These are phyloP conservation scores for Plasmodium sp. DNA, from an alignment of 169 alveolate species.

Conservation along the genomic window DNA sequence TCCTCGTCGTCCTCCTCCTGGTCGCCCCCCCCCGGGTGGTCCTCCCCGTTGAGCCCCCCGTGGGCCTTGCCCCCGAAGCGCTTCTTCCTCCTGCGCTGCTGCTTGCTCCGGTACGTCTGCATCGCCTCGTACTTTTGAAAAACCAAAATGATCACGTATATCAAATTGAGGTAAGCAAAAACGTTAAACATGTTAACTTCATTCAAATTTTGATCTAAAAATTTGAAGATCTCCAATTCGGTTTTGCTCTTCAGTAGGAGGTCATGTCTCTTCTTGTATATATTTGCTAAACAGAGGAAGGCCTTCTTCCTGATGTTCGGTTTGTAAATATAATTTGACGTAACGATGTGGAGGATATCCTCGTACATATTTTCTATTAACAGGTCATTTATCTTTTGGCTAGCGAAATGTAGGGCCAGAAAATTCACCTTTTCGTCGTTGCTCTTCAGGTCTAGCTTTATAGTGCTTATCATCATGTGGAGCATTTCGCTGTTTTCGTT, in stretches of 20 bases:
- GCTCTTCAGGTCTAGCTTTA: slow-evolving; percentile 77
- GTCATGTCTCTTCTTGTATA: slow-evolving; percentile 74
- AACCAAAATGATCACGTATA: slow-evolving; percentile 38
- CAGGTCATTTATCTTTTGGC: slow-evolving; percentile 84
- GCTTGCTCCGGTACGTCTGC: slow-evolving; percentile 12
- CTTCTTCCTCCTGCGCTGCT: slow-evolving; percentile 11
- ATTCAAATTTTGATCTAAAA: slow-evolving; percentile 65
- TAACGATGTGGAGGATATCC: slow-evolving; percentile 81
- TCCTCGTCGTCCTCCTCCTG: neutral
- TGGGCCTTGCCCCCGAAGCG: neutral
- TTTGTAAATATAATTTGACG: slow-evolving; percentile 74
- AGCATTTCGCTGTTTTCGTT: slow-evolving; percentile 86
- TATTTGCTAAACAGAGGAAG: slow-evolving; percentile 83
- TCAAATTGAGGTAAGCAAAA: slow-evolving; percentile 38
- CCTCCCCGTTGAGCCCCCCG: neutral
- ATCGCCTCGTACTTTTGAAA: slow-evolving; percentile 51
- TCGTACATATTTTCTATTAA: slow-evolving; percentile 82
- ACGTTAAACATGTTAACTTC: slow-evolving; percentile 52
- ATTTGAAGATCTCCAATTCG: slow-evolving; percentile 73
- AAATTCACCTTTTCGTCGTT: slow-evolving; percentile 80
- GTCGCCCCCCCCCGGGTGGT: neutral
- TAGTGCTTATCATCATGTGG: slow-evolving; percentile 78
- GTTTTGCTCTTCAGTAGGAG: slow-evolving; percentile 68
- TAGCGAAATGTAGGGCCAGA: slow-evolving; percentile 87
- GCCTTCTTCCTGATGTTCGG: slow-evolving; percentile 85